Evolutionary conservation across 108 stramenopile species (phyloP).

Genomic region (Nitzschia putrida): DNA sequence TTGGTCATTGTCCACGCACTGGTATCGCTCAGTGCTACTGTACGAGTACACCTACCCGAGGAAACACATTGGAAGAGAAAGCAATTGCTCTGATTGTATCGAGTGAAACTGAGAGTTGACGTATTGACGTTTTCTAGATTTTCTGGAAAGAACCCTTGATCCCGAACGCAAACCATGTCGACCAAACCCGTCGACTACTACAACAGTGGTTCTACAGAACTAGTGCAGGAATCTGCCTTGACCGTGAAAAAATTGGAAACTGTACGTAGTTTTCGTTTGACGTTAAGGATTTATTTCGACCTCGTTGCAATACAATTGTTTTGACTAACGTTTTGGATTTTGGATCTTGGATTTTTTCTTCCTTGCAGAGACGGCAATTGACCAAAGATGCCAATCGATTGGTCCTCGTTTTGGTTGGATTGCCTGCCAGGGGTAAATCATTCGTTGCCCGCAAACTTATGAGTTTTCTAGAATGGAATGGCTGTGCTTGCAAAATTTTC

Average conservation of each 20-base stretch:
- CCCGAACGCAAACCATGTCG: too few relatives aligned
- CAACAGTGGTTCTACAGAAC: constrained; percentile 62
- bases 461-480: constrained; percentile 82
- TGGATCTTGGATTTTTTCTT: constrained; percentile 5
- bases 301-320: neutral
- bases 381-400: constrained; percentile 68
- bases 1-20: too few relatives aligned
- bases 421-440: constrained; percentile 89
- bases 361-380: constrained; percentile 62
- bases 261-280: constrained; percentile 38
- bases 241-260: constrained; percentile 71
- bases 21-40: too few relatives aligned
- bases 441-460: constrained; percentile 88
- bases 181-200: constrained; percentile 45
- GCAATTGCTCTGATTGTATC: too few relatives aligned
- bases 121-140: too few relatives aligned
- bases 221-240: constrained; percentile 60
- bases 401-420: constrained; percentile 83
- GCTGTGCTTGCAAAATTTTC: constrained; percentile 75
- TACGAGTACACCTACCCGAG: too few relatives aligned
- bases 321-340: neutral
- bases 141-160: too few relatives aligned
- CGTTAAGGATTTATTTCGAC: neutral
- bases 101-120: too few relatives aligned
- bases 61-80: too few relatives aligned